Conservation (phyloP, 2,329 filamentous ascomycete species). For the Corniculantispora saksenae region DNA sequence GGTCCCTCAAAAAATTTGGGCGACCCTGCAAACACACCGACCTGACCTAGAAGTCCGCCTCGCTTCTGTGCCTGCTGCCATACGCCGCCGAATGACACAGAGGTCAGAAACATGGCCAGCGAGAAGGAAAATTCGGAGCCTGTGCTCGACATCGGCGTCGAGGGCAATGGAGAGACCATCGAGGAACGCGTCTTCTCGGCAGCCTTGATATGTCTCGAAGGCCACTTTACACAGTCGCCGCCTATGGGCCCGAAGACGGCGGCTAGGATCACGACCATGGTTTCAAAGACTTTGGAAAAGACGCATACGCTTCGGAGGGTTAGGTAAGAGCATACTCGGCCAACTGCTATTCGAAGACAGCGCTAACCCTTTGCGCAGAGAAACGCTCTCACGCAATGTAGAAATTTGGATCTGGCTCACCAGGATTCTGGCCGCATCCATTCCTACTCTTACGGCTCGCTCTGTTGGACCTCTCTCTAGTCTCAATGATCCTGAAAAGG, state of each 20-base stretch:
- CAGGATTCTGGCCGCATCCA: slow-evolving; percentile 60
- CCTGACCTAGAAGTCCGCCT: not conserved
- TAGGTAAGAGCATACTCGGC: slow-evolving; percentile 42
- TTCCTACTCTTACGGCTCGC: slow-evolving; percentile 60
- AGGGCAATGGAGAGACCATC: slow-evolving; percentile 47
- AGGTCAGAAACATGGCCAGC: not conserved
- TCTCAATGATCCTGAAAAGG: slow-evolving; percentile 55
- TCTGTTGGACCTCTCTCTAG: slow-evolving; percentile 58
- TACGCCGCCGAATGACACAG: not conserved
- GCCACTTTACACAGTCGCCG: slow-evolving; percentile 58
- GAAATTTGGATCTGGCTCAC: slow-evolving; percentile 67
- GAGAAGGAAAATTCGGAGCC: slow-evolving; percentile 16
- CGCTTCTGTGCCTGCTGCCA: not conserved
- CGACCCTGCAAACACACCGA: slow-evolving; percentile 9
- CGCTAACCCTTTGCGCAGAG: slow-evolving; percentile 40
- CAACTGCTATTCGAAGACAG: too few relatives aligned
- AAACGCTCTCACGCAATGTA: slow-evolving; percentile 62
- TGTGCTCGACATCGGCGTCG: slow-evolving; percentile 23
- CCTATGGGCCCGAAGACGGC: slow-evolving; percentile 59
- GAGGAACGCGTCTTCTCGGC: slow-evolving; percentile 65
- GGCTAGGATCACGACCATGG: slow-evolving; percentile 56
- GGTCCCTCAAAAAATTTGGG: slow-evolving; percentile 18
- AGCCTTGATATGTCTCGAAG: slow-evolving; percentile 62
- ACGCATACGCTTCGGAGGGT: slow-evolving; percentile 63
- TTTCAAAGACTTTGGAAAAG: slow-evolving; percentile 63